Evolutionary conservation across 805 yeast genomes (phyloP).

Genomic region (Pichia deserticola): DNA sequence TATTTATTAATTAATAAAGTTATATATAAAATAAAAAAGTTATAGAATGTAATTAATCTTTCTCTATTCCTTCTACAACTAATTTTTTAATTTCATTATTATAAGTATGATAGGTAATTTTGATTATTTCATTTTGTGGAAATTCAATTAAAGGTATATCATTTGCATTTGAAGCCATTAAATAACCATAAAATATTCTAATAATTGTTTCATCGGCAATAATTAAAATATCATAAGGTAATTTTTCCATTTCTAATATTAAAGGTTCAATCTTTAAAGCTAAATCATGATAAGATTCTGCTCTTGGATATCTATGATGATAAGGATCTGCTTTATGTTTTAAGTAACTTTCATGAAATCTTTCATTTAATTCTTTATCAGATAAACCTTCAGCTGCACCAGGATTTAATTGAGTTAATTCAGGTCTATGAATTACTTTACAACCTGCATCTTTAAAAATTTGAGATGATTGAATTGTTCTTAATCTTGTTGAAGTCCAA

Average conservation of each 20-base stretch:
- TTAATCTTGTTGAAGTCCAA: conserved; percentile 90
- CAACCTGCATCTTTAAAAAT: conserved; percentile 58
- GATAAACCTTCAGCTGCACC: conserved; percentile 74
- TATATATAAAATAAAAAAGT: too few relatives aligned
- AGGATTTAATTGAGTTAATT: conserved; percentile 81
- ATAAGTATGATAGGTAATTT: conserved; percentile 82
- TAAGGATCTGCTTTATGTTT: conserved; percentile 73
- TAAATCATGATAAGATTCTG: conserved; percentile 93
- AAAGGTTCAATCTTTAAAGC: conserved; percentile 93
- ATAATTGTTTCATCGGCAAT: conserved; percentile 91
- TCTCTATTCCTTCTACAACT: conserved; percentile 27
- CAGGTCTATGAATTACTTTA: conserved; percentile 66
- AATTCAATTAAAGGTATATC: conserved; percentile 80
- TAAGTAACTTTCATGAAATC: conserved; percentile 63
- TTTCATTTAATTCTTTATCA: conserved; percentile 47
- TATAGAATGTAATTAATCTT: background rate
- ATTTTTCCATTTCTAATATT: conserved; percentile 87
- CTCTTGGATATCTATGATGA: conserved; percentile 85
- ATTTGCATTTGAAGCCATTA: conserved; percentile 83
- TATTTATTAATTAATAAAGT: background rate
- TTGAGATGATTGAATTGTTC: conserved; percentile 75
- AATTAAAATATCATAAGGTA: conserved; percentile 78
- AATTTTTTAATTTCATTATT: conserved; percentile 59
- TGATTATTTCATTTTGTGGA: conserved; percentile 77
- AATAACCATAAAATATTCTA: conserved; percentile 84